A percentile compares a stretch with the other conserved stretches of the same genome.
These are phyloP conservation scores for Umbellularia californica DNA, from an alignment of 164 flowering plant genomes.

Conservation along the genomic window DNA sequence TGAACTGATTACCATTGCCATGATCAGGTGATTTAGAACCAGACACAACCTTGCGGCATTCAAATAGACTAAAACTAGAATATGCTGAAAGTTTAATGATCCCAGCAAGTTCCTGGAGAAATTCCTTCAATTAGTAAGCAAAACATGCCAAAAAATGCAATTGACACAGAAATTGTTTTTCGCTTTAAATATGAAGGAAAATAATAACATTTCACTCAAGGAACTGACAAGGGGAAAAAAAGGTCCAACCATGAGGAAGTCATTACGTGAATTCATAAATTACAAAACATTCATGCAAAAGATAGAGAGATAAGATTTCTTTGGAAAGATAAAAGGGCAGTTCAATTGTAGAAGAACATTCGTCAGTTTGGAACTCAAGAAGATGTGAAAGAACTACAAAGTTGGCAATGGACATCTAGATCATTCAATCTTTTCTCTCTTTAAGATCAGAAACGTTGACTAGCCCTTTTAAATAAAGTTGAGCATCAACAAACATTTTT, in stretches of 20 bases:
- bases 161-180: not conserved
- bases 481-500: no score
- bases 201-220: not conserved
- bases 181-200: not conserved
- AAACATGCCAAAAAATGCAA: not conserved
- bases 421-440: no score
- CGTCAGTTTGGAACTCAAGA: no score
- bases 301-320: no score
- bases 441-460: no score
- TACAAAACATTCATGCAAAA: no score
- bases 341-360: no score
- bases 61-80: constrained; percentile 94
- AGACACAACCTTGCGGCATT: constrained; percentile 83
- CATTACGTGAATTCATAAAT: not conserved
- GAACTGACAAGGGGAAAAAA: not conserved
- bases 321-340: no score
- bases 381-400: no score
- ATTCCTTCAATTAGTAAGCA: not conserved
- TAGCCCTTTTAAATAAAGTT: no score
- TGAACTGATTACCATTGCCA: constrained; percentile 60
- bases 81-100: constrained; percentile 78
- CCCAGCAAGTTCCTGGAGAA: constrained; percentile 87
- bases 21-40: constrained; percentile 83
- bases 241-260: not conserved
- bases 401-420: no score